Base-by-base conservation (phyloP, 495 filamentous ascomycete species). In the Neurospora africana region DNA sequence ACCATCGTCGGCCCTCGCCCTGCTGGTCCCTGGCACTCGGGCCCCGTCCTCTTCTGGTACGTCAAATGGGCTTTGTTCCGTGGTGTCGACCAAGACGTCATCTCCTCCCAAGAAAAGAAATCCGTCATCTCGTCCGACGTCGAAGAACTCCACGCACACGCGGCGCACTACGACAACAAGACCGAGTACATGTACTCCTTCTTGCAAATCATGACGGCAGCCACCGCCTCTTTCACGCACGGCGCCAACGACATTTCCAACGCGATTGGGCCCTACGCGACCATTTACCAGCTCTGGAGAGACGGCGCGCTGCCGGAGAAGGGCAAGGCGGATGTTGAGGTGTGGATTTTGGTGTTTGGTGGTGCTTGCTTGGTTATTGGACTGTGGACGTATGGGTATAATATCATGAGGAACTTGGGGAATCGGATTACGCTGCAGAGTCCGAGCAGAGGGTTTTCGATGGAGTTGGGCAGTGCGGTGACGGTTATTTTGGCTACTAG, bases 191-290 rank as follows among this genome's bases (percentile, higher is more conserved):
- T 87, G 72, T 93, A 90, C 81, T 89, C 89, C 38, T 92, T 91
- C 82, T 79, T 92, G 67, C 91, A 94, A 81, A 79, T 93, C 72
- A 76, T 92, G 72, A 92, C 90, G 23, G 92, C 92, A 33, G 87
- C 87, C 76, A 91, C 90, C 36, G 89, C 89, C 6, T 92, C 89
- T 6, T 92, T 93, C 69, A 89, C 90, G 3, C 92, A 93, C 80
- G 91, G 92, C 69, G 89, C 91, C 75, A 95, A 95, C 79, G 92
- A 93, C 78, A 87, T 93, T 69, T 81, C 87, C 53, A 93, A 92
- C 81, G 90, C 91, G 5, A 88, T 93, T 71, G 91, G 91, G 6
- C 90, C 91, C 23, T 91, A 87, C 78, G 87, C 90, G 15, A 89
- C 87, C 68, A 87, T 92, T 76, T 93, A 88, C 84, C 79, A 83